phyloP scores from a whole-genome alignment of 2,329 filamentous ascomycete species.

The Hymenoscyphus linearis region DNA sequence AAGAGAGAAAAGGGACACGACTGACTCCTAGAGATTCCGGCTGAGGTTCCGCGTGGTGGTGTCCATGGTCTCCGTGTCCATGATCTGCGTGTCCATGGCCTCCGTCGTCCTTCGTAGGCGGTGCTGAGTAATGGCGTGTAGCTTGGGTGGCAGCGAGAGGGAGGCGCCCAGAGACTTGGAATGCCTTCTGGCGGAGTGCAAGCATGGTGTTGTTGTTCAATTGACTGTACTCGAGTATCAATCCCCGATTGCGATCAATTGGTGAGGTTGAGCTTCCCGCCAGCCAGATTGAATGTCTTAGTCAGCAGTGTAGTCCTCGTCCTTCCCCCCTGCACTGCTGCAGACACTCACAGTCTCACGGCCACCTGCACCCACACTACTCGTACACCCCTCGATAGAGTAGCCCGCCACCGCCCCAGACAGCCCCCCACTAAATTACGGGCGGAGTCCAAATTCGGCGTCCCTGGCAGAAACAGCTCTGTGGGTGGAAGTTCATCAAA shows the following conservation, averaged over 20 bases:
- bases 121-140: conserved; percentile 22
- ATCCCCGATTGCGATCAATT: conserved; percentile 10
- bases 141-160: conserved; percentile 15
- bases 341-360: background rate
- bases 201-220: conserved; percentile 32
- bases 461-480: no score
- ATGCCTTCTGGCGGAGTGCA: conserved; percentile 30
- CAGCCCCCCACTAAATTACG: no score
- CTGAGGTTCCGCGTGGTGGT: conserved; percentile 35
- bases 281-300: background rate
- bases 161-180: conserved; percentile 25
- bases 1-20: conserved; percentile 15
- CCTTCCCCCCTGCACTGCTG: background rate
- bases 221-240: conserved; percentile 14
- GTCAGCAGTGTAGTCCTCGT: no score
- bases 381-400: no score
- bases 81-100: conserved; percentile 12
- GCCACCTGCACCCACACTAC: no score
- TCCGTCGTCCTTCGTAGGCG: conserved; percentile 17
- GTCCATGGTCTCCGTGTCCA: conserved; percentile 17
- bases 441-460: no score
- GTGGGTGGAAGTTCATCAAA: background rate
- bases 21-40: conserved; percentile 48
- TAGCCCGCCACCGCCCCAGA: no score
- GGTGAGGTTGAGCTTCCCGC: conserved; percentile 11